These are phyloP conservation scores for Apiospora pterosperma DNA, from an alignment of 2,329 filamentous ascomycete species.

Conservation along the genomic window DNA sequence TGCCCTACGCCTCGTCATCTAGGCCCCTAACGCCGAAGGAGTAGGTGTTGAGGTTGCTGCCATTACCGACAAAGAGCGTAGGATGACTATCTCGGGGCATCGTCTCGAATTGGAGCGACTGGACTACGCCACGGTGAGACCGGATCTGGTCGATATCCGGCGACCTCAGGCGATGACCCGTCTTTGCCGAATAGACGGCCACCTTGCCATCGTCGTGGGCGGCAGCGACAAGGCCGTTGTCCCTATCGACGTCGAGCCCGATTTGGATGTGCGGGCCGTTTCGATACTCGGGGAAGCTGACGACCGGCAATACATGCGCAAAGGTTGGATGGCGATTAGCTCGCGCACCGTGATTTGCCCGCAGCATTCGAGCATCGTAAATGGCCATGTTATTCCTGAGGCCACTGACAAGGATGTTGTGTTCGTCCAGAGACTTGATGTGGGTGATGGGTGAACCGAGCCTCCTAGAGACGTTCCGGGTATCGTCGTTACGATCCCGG, in stretches of 20 bases:
- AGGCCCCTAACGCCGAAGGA: slow-evolving; percentile 34
- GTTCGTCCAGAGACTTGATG: slow-evolving; percentile 43
- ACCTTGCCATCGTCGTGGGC: slow-evolving; percentile 49
- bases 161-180: slow-evolving; percentile 36
- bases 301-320: slow-evolving; percentile 31
- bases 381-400: slow-evolving; percentile 46
- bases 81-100: slow-evolving; percentile 41
- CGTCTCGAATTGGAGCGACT: slow-evolving; percentile 41
- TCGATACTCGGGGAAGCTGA: slow-evolving; percentile 46
- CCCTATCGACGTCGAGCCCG: slow-evolving; percentile 48
- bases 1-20: slow-evolving; percentile 32
- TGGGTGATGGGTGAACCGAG: slow-evolving; percentile 44
- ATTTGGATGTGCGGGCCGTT: slow-evolving; percentile 46
- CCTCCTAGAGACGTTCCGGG: slow-evolving; percentile 16
- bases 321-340: neutral
- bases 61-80: slow-evolving; percentile 45
- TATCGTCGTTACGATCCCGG: slow-evolving; percentile 25
- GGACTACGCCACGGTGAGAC: slow-evolving; percentile 29
- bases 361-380: slow-evolving; percentile 52
- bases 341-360: neutral
- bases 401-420: slow-evolving; percentile 52
- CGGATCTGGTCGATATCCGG: slow-evolving; percentile 14
- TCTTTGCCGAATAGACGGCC: slow-evolving; percentile 45
- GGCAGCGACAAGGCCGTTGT: slow-evolving; percentile 49
- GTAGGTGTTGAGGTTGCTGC: slow-evolving; percentile 36